Evolutionary conservation across 75 land plant species (phyloP), one percentile per base, ranked within the genome.

Genomic region (Pinus taeda): DNA sequence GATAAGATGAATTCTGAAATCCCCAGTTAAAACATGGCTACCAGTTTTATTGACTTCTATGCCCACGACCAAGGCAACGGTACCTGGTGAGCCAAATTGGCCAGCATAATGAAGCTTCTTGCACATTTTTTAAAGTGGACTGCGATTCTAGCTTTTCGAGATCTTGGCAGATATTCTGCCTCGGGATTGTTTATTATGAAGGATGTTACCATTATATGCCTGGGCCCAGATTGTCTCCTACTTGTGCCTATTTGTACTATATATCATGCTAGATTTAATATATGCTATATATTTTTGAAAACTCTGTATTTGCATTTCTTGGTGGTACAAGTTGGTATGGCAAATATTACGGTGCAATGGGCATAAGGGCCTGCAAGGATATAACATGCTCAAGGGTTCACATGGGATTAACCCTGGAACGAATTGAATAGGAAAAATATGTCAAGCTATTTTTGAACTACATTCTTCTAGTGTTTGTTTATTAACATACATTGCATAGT

Each of bases 101-200:
- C 49, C 30, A 67, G 71, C 71, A 67, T 36, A 37, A 67, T 67
- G 71, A 67, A 37, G 71, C 71, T 67, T 67, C 71, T 37, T 67
- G 71, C 30, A 67, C n/a, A 39, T 36, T 4, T 39, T 39, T 67
- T 7, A 39, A 67, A 67, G 71, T 67, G 49, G 20, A 39, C 45
- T 39, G 71, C 37, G n/a, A 18, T 67, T 67, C 49, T 6, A 49
- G 55, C 55, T 49, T 49, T 49, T 49, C 11, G 55, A 67, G 20
- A 36, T 18, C 39, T 36, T 6, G 71, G n/a, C 17, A 18, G 71
- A 36, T 17, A 18, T 39, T 39, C 71, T 49, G 55, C 55, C 9
- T 9, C 1, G 71, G 15, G 45, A 18, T 67, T 67, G 36, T 17
- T 36, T 67, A 36, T 67, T 18, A 42, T 36, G 20, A 67, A 5